Percentiles rank a stretch among this genome's conserved stretches.
These are phyloP conservation scores for Pleurotus salmoneostramineus DNA, from an alignment of 768 basidiomycete genomes.

Conservation along the genomic window DNA sequence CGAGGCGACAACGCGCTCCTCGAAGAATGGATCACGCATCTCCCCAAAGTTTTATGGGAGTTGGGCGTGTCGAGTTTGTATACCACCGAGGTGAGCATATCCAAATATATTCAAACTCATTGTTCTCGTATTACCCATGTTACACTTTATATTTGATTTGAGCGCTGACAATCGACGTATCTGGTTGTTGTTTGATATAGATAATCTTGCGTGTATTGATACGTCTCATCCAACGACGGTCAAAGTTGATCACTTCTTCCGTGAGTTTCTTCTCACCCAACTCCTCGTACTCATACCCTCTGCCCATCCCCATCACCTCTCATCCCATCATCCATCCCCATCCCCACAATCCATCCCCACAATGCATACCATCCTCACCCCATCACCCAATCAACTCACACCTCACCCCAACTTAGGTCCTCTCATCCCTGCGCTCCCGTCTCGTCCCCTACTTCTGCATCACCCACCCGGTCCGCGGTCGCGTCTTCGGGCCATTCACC, in stretches of 20 bases:
- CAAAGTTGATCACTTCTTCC: conserved; percentile 36
- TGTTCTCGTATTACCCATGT: too few species aligned
- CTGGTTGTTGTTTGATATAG: conserved; percentile 23
- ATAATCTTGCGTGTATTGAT: conserved; percentile 61
- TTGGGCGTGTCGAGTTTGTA: conserved; percentile 52
- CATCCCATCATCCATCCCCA: background rate
- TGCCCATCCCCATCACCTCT: background rate
- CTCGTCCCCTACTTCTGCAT: conserved; percentile 81
- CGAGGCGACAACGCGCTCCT: conserved; percentile 27
- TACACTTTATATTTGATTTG: too few species aligned
- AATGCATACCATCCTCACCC: background rate
- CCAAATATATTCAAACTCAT: background rate
- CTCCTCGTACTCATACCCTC: background rate
- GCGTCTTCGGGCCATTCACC: conserved; percentile 71
- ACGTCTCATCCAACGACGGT: conserved; percentile 52
- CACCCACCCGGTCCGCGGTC: conserved; percentile 70
- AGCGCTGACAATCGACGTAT: conserved; percentile 4
- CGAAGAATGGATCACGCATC: conserved; percentile 65
- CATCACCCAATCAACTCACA: conserved; percentile 7
- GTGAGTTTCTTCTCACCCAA: conserved; percentile 30
- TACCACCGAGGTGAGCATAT: conserved; percentile 54
- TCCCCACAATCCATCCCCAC: conserved; percentile 14
- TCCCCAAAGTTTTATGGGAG: conserved; percentile 88
- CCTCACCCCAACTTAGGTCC: conserved; percentile 34
- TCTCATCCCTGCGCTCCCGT: conserved; percentile 49